A percentile compares a stretch with the other conserved stretches of the same genome.
Evolutionary conservation across 106 monocot genomes (phyloP).

Genomic region (Ottelia alismoides): DNA sequence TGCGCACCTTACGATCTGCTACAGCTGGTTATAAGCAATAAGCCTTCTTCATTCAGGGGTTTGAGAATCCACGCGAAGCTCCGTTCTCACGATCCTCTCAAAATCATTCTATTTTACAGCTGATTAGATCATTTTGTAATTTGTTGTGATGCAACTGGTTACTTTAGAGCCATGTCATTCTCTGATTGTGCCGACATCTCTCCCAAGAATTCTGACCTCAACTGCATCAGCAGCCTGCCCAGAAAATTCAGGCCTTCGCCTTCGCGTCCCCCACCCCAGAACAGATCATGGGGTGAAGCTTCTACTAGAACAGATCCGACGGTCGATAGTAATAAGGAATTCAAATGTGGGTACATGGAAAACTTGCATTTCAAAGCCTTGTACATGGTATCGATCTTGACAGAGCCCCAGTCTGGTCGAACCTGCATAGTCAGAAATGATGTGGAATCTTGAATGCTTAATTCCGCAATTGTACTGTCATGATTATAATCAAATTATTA

Average conservation of each 20-base stretch:
- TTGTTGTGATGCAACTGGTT: too few relatives aligned
- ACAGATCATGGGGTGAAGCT: slow-evolving; percentile 94
- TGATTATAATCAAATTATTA: too few relatives aligned
- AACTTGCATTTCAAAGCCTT: slow-evolving; percentile 79
- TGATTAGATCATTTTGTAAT: too few relatives aligned
- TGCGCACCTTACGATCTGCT: too few relatives aligned
- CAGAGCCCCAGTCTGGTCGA: slow-evolving; percentile 60
- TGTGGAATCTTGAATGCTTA: too few relatives aligned
- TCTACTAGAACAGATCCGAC: slow-evolving; percentile 80
- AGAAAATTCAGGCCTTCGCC: slow-evolving; percentile 96
- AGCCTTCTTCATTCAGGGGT: too few relatives aligned
- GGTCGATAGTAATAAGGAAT: slow-evolving; percentile 60
- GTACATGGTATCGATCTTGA: slow-evolving; percentile 84
- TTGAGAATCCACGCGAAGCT: too few relatives aligned
- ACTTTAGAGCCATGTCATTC: background rate
- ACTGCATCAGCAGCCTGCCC: slow-evolving; percentile 82
- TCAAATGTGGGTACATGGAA: slow-evolving; percentile 44
- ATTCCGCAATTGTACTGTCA: too few relatives aligned
- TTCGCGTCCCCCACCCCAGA: slow-evolving; percentile 95
- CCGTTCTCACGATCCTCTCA: too few relatives aligned
- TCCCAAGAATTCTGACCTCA: slow-evolving; percentile 55
- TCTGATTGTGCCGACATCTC: slow-evolving; percentile 3
- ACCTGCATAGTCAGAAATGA: too few relatives aligned
- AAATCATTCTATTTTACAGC: too few relatives aligned
- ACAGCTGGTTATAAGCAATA: too few relatives aligned